Conservation (phyloP, 495 filamentous ascomycete species). For the Annulohypoxylon maeteangense region DNA sequence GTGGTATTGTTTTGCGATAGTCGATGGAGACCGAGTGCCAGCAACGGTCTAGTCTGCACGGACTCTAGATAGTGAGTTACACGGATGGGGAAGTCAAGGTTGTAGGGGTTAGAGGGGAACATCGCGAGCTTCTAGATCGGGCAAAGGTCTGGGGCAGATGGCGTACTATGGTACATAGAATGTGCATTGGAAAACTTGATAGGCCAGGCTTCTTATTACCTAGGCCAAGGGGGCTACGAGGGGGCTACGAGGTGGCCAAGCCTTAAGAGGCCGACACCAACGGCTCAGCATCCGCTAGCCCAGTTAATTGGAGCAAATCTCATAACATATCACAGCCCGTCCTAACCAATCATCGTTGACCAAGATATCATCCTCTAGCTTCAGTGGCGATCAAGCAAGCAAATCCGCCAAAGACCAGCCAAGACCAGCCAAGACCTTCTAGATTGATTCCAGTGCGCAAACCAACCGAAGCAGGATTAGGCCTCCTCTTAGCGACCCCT, state of each 20-base stretch:
- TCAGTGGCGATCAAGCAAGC: slow-evolving; percentile 17
- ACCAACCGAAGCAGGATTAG: background rate
- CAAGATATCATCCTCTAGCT: slow-evolving; percentile 25
- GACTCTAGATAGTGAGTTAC: slow-evolving; percentile 14
- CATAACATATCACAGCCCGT: slow-evolving; percentile 13
- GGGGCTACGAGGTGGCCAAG: slow-evolving; percentile 15
- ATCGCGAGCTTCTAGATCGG: slow-evolving; percentile 30
- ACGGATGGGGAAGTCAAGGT: slow-evolving; percentile 22
- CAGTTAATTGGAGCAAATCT: slow-evolving; percentile 20
- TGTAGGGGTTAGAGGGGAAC: background rate
- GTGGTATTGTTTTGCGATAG: background rate
- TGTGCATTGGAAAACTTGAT: slow-evolving; percentile 9
- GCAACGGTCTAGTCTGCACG: slow-evolving; percentile 18
- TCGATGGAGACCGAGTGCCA: slow-evolving; percentile 18
- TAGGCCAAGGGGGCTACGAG: slow-evolving; percentile 41
- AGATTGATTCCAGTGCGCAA: slow-evolving; percentile 27
- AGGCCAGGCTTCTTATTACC: slow-evolving; percentile 21
- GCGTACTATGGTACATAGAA: background rate
- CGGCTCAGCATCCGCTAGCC: background rate
- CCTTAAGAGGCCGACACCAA: slow-evolving; percentile 19
- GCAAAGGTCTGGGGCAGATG: slow-evolving; percentile 23
- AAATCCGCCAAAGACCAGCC: background rate
- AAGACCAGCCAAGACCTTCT: slow-evolving; percentile 14
- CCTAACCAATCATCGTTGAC: slow-evolving; percentile 32
- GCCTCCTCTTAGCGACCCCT: background rate